Base-by-base conservation (phyloP, 2,329 filamentous ascomycete genomes). In the Hypocrella siamensis region DNA sequence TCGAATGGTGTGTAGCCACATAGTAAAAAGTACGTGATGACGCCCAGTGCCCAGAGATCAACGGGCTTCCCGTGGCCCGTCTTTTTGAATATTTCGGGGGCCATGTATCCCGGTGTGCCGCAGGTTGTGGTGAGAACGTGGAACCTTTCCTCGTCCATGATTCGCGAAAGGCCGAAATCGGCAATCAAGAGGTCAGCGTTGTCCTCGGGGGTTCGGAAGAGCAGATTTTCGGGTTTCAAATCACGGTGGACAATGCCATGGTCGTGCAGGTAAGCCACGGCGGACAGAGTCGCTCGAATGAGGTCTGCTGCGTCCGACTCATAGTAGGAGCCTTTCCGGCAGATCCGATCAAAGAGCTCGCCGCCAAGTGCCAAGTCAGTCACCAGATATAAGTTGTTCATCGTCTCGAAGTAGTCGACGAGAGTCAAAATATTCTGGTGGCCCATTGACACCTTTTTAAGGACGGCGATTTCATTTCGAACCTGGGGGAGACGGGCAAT, bases 131-230 rank as follows among this genome's bases (percentile, higher is more conserved):
- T 98, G 39, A 98, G 63, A 19, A 96, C 88, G 52, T 96, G 90
- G 56, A 96, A 96, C 52, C 93, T 83, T 57, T 94, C 85, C 58
- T 96, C 90, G 50, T 98, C 90, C 88, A 98, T 96, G 58, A 98
- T 94, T 36, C 90, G 75, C 17, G 80, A 90, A 31, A 98, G 65
- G 8, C 90, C 90, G 55, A 98, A 98, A 53, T 98, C 90, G 39
- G 90, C 90, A 52, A 98, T 98, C 36, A 98, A 64, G 19, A 98
- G 69, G 57, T 98, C 90, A 30, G 90, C 85, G 48, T 96, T 96
- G 55, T 98, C 90, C 56, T 98, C 90, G 19, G 90, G 90, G 0
- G 90, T 96, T 44, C 90, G 75, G 63, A 98, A 98, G 17, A 98
- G 71, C 5, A 98, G 65, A 52, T 98, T 96, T 59, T 98, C 90